Evolutionary conservation across 1,284 basidiomycete genomes (phyloP).

Genomic region (Pyrrhoderma lamaoense): DNA sequence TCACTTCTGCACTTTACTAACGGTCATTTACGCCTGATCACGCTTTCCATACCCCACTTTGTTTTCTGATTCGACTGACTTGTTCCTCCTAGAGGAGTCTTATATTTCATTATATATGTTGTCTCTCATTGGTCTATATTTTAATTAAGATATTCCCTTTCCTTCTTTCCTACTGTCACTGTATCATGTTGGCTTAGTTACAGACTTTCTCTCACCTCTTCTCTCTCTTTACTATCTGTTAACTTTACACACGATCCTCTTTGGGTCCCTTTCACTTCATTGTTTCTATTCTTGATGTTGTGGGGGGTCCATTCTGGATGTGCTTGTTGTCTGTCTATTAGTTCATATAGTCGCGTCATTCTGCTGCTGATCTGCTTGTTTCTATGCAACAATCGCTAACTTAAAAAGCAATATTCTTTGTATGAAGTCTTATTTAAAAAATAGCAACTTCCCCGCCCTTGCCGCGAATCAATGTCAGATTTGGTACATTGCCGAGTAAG

Average conservation of each 20-base stretch:
- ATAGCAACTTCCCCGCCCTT: too few relatives aligned
- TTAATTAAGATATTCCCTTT: background rate
- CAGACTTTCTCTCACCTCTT: background rate
- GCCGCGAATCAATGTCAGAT: too few relatives aligned
- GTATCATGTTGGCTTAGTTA: background rate
- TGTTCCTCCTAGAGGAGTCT: too few relatives aligned
- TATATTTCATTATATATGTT: too few relatives aligned
- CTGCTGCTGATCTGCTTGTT: conserved; percentile 3
- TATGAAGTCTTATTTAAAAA: too few relatives aligned
- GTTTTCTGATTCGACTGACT: too few relatives aligned
- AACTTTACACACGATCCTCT: background rate
- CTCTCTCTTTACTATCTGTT: conserved; percentile 1
- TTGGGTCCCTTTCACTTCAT: background rate
- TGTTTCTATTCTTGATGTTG: too few relatives aligned
- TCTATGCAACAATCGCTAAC: background rate
- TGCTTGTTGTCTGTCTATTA: background rate
- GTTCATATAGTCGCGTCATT: conserved; percentile 8
- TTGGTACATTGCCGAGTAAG: too few relatives aligned
- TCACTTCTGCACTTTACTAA: conserved; percentile 3
- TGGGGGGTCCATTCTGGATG: too few relatives aligned
- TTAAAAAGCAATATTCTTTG: background rate
- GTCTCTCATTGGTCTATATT: background rate
- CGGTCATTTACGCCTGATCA: conserved; percentile 13
- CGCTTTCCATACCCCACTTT: conserved; percentile 14
- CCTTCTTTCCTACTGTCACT: background rate